Evolutionary conservation across 768 basidiomycete species (phyloP).

Genomic region (Kwoniella heveanensis): DNA sequence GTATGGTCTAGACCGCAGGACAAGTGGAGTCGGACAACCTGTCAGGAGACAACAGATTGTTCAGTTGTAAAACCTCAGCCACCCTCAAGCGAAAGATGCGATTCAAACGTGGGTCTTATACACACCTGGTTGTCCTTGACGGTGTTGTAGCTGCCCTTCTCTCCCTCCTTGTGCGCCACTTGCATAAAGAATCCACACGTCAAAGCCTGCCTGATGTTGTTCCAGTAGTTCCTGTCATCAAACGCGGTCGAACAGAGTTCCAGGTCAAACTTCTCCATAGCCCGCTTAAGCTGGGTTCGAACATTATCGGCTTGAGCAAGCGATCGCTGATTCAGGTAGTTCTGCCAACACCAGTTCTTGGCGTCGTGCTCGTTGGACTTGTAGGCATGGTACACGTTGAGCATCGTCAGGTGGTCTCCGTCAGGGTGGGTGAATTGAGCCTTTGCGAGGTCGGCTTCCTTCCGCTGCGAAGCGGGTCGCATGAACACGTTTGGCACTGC

Average conservation of each 20-base stretch:
- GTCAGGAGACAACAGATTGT: too few species aligned
- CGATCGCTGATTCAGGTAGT: slow-evolving; percentile 81
- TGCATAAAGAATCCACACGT: slow-evolving; percentile 98
- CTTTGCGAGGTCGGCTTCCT: slow-evolving; percentile 91
- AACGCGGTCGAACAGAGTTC: slow-evolving; percentile 67
- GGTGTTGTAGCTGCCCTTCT: slow-evolving; percentile 80
- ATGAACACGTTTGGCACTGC: slow-evolving; percentile 92
- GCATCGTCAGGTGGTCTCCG: slow-evolving; percentile 90
- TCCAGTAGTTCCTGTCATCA: slow-evolving; percentile 71
- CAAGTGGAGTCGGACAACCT: slow-evolving; percentile 77
- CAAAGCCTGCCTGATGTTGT: slow-evolving; percentile 76
- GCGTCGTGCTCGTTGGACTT: slow-evolving; percentile 70
- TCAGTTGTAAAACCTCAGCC: background rate
- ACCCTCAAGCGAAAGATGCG: too few species aligned
- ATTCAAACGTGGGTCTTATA: background rate
- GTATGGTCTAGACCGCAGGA: slow-evolving; percentile 82
- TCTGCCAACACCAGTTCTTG: slow-evolving; percentile 85
- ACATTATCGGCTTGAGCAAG: slow-evolving; percentile 92
- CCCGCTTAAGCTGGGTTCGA: slow-evolving; percentile 79
- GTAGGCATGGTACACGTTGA: slow-evolving; percentile 96
- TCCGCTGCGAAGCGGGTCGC: slow-evolving; percentile 80
- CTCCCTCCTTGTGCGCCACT: slow-evolving; percentile 89
- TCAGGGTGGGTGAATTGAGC: slow-evolving; percentile 84
- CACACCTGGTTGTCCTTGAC: slow-evolving; percentile 91
- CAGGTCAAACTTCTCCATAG: slow-evolving; percentile 87